A percentile compares a stretch with the other conserved stretches of the same genome.
Conservation (phyloP, 2,329 filamentous ascomycete species). For the Fusarium tricinctum region DNA sequence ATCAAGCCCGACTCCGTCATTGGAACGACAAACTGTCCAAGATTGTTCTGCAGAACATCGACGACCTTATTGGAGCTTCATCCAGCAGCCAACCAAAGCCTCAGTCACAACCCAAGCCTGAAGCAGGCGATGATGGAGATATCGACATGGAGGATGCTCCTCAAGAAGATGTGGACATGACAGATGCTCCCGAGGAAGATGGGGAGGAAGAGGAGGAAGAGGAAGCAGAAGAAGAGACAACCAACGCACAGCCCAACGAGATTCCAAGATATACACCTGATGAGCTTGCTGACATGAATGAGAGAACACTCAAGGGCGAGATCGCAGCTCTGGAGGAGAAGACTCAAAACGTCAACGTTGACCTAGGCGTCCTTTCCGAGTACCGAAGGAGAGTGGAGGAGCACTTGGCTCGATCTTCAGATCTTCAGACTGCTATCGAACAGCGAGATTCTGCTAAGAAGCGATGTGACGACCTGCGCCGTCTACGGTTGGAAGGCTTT, state of each 20-base stretch:
- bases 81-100: constrained; percentile 48
- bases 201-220: constrained; percentile 47
- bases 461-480: constrained; percentile 90
- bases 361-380: constrained; percentile 88
- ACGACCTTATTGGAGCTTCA: constrained; percentile 69
- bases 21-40: constrained; percentile 94
- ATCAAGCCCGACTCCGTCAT: constrained; percentile 84
- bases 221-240: constrained; percentile 46
- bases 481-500: constrained; percentile 92
- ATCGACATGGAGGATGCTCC: constrained; percentile 53
- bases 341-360: constrained; percentile 88
- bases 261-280: constrained; percentile 84
- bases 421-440: constrained; percentile 82
- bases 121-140: constrained; percentile 50
- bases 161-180: constrained; percentile 51
- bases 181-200: constrained; percentile 50
- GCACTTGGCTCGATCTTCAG: constrained; percentile 83
- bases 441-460: constrained; percentile 90
- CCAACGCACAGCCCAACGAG: constrained; percentile 62
- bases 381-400: constrained; percentile 90
- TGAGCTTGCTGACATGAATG: constrained; percentile 76
- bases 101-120: constrained; percentile 46
- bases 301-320: constrained; percentile 71
- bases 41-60: constrained; percentile 84
- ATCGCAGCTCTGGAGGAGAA: constrained; percentile 74